These are phyloP conservation scores for Candida odintsovae DNA, from an alignment of 805 yeast species.

Conservation along the genomic window DNA sequence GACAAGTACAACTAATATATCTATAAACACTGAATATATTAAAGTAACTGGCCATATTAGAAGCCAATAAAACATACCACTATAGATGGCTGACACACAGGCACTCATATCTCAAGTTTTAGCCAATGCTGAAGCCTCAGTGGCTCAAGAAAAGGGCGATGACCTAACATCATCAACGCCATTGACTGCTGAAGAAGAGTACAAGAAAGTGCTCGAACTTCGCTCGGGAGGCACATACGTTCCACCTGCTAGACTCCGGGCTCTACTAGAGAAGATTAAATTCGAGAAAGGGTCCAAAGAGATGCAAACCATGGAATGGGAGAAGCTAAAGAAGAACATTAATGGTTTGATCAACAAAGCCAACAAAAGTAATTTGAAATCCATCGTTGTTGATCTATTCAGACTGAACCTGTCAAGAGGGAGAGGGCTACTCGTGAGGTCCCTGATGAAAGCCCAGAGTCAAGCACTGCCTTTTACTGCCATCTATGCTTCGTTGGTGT, in stretches of 20 bases:
- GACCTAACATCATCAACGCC: background rate
- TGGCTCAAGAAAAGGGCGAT: background rate
- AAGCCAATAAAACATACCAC: too few species aligned
- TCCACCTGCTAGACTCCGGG: slow-evolving; percentile 47
- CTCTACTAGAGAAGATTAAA: slow-evolving; percentile 32
- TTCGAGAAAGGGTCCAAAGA: slow-evolving; percentile 29
- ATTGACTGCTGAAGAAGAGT: slow-evolving; percentile 26
- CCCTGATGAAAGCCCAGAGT: slow-evolving; percentile 49
- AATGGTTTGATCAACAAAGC: slow-evolving; percentile 43
- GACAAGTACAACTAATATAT: too few species aligned
- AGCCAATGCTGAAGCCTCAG: background rate
- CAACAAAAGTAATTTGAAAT: slow-evolving; percentile 40
- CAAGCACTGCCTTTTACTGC: slow-evolving; percentile 36
- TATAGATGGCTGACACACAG: background rate
- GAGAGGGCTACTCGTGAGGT: slow-evolving; percentile 52
- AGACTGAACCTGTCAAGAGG: slow-evolving; percentile 55
- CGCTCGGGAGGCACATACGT: slow-evolving; percentile 43
- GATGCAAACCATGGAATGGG: slow-evolving; percentile 55
- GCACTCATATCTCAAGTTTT: background rate
- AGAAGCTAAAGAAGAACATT: slow-evolving; percentile 38
- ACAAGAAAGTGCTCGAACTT: slow-evolving; percentile 30
- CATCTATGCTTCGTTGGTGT: slow-evolving; percentile 50
- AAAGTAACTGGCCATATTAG: background rate
- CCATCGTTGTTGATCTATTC: slow-evolving; percentile 44
- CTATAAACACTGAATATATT: too few species aligned